Percentiles rank a stretch among this genome's conserved stretches.
Conservation (phyloP, 108 stramenopile genomes). For the Aurantiochytrium sp. region DNA sequence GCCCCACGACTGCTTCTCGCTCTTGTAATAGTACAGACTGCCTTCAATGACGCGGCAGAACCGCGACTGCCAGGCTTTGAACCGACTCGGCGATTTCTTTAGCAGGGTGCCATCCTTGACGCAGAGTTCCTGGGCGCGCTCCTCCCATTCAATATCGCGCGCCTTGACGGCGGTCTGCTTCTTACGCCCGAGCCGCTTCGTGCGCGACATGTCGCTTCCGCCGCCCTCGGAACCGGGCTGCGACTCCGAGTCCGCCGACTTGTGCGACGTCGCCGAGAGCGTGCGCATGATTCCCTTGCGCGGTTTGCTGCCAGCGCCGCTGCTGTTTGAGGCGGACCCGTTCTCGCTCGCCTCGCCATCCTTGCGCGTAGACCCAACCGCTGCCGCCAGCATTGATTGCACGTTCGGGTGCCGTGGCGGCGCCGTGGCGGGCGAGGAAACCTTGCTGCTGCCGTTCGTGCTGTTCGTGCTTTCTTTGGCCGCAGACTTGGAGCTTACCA, state of each 20-base stretch:
- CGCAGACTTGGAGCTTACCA: no score
- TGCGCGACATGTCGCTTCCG: neutral
- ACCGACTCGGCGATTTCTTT: conserved; percentile 19
- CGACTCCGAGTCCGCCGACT: neutral
- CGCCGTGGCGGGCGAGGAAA: no score
- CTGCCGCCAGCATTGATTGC: neutral
- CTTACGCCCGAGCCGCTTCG: neutral
- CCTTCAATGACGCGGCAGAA: neutral
- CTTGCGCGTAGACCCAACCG: neutral
- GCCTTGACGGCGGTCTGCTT: neutral
- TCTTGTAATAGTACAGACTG: conserved; percentile 29
- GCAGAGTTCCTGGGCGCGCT: neutral
- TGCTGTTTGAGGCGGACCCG: neutral
- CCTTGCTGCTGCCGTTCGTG: no score
- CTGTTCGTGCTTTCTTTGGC: no score
- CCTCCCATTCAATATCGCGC: conserved; percentile 11
- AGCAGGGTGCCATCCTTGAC: neutral
- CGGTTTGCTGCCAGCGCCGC: neutral
- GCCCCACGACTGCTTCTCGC: neutral
- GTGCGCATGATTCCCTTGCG: neutral
- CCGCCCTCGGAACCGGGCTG: neutral
- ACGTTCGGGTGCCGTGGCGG: neutral
- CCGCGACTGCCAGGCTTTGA: conserved; percentile 22
- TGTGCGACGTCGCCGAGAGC: neutral
- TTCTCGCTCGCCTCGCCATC: neutral